Base-by-base conservation (phyloP, 805 yeast species). In the Maudiozyma saulgeensis region DNA sequence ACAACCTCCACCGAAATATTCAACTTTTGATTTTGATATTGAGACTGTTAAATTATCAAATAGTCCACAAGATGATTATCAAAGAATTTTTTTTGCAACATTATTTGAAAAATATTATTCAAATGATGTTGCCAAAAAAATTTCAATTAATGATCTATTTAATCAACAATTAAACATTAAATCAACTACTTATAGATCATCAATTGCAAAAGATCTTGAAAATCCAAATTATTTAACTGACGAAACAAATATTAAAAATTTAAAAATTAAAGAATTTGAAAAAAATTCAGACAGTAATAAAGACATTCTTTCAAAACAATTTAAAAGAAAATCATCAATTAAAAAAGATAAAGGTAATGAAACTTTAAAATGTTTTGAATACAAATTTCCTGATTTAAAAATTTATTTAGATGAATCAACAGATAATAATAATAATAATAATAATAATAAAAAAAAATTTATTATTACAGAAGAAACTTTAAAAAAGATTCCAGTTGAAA, bases 51-150 rank as follows among this genome's bases (percentile, higher is more conserved):
- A 41, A 19, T 49, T 64, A 5, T 45, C 60, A 4, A 51, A 48
- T 5, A 55, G 54, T 31, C 65, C 68, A 6, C 32, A 60, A 39
- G 69, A 65, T 47, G 68, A 65, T 43, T 65, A 63, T 47, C 69
- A 65, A 51, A 49, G 69, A 45, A 46, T 62, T 12, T 61, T 52
- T 48, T 60, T 64, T 47, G 53, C 59, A 4, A 50, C 53, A 12
- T 41, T 58, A 18, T 43, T 53, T 8, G 34, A 49, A 21, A 49
- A 39, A 41, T 46, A 45, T 47, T 42, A 41, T 21, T 11, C 38
- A 6, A 6, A 34, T n/a, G 13, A n/a, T 15, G 3, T n/a, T n/a
- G n/a, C n/a, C n/a, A n/a, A 15, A 23, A 35, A 35, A n/a, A 11
- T 38, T 25, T n/a, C 37, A 7, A 25, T 32, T 5, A 18, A 26